phyloP scores from a whole-genome alignment of 192 early-diverging fungal genomes.

The Entophlyctis luteolus region DNA sequence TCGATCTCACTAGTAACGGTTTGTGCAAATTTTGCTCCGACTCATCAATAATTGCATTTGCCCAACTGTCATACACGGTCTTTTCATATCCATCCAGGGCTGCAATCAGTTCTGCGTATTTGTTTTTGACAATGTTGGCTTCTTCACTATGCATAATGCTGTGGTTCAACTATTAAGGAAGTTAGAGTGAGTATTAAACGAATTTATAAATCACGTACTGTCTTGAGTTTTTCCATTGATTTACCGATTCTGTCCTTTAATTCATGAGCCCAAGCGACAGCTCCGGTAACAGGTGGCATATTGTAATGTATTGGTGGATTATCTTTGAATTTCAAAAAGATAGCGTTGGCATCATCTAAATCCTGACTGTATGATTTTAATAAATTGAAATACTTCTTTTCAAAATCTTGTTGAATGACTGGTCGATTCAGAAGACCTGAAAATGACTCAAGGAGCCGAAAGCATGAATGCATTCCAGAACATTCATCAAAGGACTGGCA shows the following conservation, averaged over 20 bases:
- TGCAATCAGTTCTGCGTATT: constrained; percentile 49
- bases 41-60: constrained; percentile 56
- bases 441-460: constrained; percentile 61
- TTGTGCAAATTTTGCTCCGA: constrained; percentile 60
- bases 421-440: constrained; percentile 53
- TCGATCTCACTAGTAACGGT: constrained; percentile 43
- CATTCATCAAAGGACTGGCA: constrained; percentile 65
- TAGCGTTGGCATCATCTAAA: constrained; percentile 50
- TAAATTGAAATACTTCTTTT: constrained; percentile 58
- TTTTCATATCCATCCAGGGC: constrained; percentile 52
- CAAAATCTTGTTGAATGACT: constrained; percentile 56
- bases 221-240: constrained; percentile 60
- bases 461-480: constrained; percentile 53
- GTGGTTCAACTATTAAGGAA: constrained; percentile 50
- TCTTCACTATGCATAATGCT: constrained; percentile 55
- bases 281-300: constrained; percentile 64
- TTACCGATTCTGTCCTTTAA: constrained; percentile 58
- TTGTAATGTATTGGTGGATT: constrained; percentile 63
- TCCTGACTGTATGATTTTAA: constrained; percentile 53
- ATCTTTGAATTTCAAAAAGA: constrained; percentile 52
- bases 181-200: background rate
- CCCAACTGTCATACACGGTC: constrained; percentile 49
- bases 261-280: constrained; percentile 59
- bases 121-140: constrained; percentile 46
- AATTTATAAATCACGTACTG: constrained; percentile 35